Percentiles rank a stretch among this genome's conserved stretches.
Conservation (phyloP, 257 asterid species). For the Penstemon eatonii region DNA sequence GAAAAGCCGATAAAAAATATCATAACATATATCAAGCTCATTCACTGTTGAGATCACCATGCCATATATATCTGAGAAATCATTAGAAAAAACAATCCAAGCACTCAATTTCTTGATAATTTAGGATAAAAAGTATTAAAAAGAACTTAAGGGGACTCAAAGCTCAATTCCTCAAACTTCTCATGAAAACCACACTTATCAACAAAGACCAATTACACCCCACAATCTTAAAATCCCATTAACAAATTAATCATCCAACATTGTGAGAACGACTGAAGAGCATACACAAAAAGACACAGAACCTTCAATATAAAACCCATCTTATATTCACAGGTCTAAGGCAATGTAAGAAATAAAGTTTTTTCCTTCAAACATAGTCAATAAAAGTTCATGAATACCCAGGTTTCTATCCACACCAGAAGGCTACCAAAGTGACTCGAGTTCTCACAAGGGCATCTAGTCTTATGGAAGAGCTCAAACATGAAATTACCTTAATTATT, state of each 20-base stretch:
- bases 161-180: slow-evolving; percentile 4
- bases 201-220: slow-evolving; percentile 1
- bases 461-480: slow-evolving; percentile 11
- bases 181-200: slow-evolving; percentile 9
- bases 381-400: slow-evolving; percentile 5
- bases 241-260: slow-evolving; percentile 5
- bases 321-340: neutral
- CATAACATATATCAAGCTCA: slow-evolving; percentile 1
- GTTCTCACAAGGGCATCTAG: neutral
- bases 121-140: slow-evolving; percentile 8
- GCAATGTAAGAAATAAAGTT: neutral
- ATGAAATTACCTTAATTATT: slow-evolving; percentile 69
- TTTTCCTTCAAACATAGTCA: neutral
- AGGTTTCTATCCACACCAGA: slow-evolving; percentile 12
- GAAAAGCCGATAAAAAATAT: slow-evolving; percentile 7
- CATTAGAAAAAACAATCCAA: neutral
- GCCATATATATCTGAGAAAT: slow-evolving; percentile 2
- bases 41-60: slow-evolving; percentile 7
- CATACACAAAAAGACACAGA: slow-evolving; percentile 7
- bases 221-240: neutral
- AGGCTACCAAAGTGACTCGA: slow-evolving; percentile 3
- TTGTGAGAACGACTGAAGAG: neutral
- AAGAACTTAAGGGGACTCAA: neutral
- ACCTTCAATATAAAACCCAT: slow-evolving; percentile 1
- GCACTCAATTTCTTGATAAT: slow-evolving; percentile 14